These are phyloP conservation scores for Sugiyamaella americana DNA, from an alignment of 805 yeast species.

Conservation along the genomic window DNA sequence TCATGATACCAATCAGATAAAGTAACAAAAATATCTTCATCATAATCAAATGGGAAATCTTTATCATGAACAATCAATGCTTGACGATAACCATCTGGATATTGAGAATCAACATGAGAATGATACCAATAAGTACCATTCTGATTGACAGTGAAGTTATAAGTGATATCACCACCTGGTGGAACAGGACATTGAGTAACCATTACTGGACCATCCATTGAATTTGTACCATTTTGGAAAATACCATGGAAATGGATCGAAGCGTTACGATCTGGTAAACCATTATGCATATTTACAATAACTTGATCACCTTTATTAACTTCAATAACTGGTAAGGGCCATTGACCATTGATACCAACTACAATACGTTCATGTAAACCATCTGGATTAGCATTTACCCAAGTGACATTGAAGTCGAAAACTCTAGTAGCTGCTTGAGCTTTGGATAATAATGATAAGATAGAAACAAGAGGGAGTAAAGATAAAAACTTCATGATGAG, in stretches of 20 bases:
- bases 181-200: constrained; percentile 88
- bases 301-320: constrained; percentile 78
- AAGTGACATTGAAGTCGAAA: constrained; percentile 36
- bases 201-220: constrained; percentile 89
- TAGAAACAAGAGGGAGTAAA: no score
- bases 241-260: constrained; percentile 91
- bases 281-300: constrained; percentile 66
- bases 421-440: constrained; percentile 25
- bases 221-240: constrained; percentile 67
- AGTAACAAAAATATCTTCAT: constrained; percentile 66
- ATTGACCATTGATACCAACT: constrained; percentile 57
- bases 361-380: constrained; percentile 46
- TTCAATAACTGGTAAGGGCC: constrained; percentile 84
- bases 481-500: no score
- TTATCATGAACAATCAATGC: constrained; percentile 62
- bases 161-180: constrained; percentile 66
- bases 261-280: constrained; percentile 61
- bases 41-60: constrained; percentile 58
- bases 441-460: constrained; percentile 13
- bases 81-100: constrained; percentile 73
- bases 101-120: constrained; percentile 84
- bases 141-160: constrained; percentile 87
- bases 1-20: constrained; percentile 88
- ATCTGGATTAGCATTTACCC: constrained; percentile 48
- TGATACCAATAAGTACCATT: constrained; percentile 96